phyloP scores from a whole-genome alignment of 768 basidiomycete species.

The Crucibulum laeve region DNA sequence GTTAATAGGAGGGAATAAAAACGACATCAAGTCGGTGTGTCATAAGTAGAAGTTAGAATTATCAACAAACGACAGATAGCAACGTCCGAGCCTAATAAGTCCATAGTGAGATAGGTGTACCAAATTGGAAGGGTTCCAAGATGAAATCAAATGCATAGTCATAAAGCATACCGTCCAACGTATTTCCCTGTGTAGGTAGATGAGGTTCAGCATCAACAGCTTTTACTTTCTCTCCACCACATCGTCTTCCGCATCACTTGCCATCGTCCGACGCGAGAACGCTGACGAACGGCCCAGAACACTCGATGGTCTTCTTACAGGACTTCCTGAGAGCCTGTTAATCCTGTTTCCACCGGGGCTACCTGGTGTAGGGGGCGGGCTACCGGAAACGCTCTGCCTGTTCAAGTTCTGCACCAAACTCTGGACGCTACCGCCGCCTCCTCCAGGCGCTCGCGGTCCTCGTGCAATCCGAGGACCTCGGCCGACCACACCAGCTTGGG shows the following conservation, averaged over 20 bases:
- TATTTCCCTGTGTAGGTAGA: too few species aligned
- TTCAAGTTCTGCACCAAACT: conserved; percentile 56
- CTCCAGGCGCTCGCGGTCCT: conserved; percentile 44
- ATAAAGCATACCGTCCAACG: too few species aligned
- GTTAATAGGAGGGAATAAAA: too few species aligned
- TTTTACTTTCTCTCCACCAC: conserved; percentile 39
- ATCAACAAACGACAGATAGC: too few species aligned
- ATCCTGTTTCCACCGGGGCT: conserved; percentile 30
- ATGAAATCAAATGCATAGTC: too few species aligned
- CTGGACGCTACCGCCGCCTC: conserved; percentile 44
- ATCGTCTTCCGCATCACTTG: conserved; percentile 80
- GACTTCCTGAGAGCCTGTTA: conserved; percentile 46
- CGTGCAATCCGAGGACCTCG: conserved; percentile 34
- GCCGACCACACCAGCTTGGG: conserved; percentile 9
- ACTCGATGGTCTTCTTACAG: conserved; percentile 39
- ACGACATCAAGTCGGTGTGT: too few species aligned
- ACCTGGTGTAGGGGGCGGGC: conserved; percentile 24
- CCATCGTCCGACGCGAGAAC: conserved; percentile 74
- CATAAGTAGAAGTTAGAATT: too few species aligned
- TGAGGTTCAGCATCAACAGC: not conserved
- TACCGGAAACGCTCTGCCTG: conserved; percentile 36
- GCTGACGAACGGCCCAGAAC: conserved; percentile 46
- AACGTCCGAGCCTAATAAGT: too few species aligned
- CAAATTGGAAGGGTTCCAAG: too few species aligned
- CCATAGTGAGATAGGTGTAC: too few species aligned